Conservation (phyloP, 352 stramenopile species). For the Globisporangium acanthophoron region DNA sequence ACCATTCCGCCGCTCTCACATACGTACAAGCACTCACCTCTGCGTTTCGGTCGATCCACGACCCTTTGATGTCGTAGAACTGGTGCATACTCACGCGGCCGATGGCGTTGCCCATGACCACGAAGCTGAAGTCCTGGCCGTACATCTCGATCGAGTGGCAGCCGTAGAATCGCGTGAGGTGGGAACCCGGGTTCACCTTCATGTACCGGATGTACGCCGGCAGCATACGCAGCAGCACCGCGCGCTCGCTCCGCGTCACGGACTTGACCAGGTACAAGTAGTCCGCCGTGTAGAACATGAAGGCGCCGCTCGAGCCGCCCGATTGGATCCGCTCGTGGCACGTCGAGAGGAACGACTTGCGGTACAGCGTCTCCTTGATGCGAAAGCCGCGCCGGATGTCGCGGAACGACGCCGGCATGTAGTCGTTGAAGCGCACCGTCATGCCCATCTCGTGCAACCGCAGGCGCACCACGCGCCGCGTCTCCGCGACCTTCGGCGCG, state of each 20-base stretch:
- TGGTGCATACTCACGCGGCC: constrained; percentile 79
- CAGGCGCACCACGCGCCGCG: constrained; percentile 55
- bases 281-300: constrained; percentile 90
- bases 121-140: constrained; percentile 81
- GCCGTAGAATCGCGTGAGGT: constrained; percentile 87
- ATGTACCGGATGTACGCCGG: constrained; percentile 80
- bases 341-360: constrained; percentile 72
- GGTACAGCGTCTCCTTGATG: constrained; percentile 72
- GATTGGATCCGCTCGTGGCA: constrained; percentile 81
- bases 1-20: no score
- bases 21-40: constrained; percentile 27
- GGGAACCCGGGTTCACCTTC: constrained; percentile 65
- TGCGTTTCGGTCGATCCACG: constrained; percentile 82
- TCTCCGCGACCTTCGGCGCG: constrained; percentile 36
- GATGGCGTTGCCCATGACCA: constrained; percentile 90
- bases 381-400: constrained; percentile 75
- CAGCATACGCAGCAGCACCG: constrained; percentile 78
- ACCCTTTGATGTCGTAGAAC: constrained; percentile 90
- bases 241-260: constrained; percentile 72
- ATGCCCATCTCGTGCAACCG: constrained; percentile 80
- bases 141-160: constrained; percentile 91
- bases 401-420: constrained; percentile 59
- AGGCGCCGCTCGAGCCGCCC: constrained; percentile 81
- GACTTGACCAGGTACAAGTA: constrained; percentile 88
- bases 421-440: constrained; percentile 78